Percentiles rank a stretch among this genome's conserved stretches.
Evolutionary conservation across 306 rosid species (phyloP).

Genomic region (Albizia julibrissin): DNA sequence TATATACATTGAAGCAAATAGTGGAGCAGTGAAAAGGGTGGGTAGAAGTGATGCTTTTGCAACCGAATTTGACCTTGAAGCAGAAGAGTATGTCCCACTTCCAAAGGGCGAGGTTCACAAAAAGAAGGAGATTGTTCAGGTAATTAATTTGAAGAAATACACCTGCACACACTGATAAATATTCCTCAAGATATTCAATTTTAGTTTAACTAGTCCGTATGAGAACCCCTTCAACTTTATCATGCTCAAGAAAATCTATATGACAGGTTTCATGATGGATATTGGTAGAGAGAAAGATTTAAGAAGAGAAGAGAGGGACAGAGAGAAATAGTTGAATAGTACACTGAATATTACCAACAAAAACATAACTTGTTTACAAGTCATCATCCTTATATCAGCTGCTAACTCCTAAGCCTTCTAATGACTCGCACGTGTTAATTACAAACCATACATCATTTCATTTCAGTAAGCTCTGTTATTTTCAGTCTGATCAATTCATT

Average conservation of each 20-base stretch:
- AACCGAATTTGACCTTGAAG: constrained; percentile 96
- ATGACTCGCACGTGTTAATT: neutral
- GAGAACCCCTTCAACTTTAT: neutral
- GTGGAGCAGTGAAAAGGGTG: constrained; percentile 97
- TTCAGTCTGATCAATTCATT: constrained; percentile 8
- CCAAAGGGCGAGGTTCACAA: constrained; percentile 99
- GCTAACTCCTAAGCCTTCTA: no score
- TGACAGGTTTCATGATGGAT: neutral
- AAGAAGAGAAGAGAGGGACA: neutral
- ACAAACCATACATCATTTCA: neutral
- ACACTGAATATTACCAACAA: neutral
- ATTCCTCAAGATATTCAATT: constrained; percentile 12
- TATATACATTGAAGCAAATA: constrained; percentile 89
- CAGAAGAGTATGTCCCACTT: constrained; percentile 98
- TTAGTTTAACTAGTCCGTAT: neutral
- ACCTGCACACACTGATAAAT: constrained; percentile 1
- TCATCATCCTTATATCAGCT: neutral
- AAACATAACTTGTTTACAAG: neutral
- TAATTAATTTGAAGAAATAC: constrained; percentile 39
- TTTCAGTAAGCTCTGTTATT: neutral
- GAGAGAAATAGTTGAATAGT: neutral
- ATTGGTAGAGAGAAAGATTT: neutral
- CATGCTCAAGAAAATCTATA: neutral
- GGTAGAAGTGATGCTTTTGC: constrained; percentile 99
- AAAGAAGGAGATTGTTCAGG: constrained; percentile 97